Percentiles rank a stretch among this genome's conserved stretches.
These are phyloP conservation scores for Coleophoma crateriformis DNA, from an alignment of 2,329 filamentous ascomycete genomes.

Conservation along the genomic window DNA sequence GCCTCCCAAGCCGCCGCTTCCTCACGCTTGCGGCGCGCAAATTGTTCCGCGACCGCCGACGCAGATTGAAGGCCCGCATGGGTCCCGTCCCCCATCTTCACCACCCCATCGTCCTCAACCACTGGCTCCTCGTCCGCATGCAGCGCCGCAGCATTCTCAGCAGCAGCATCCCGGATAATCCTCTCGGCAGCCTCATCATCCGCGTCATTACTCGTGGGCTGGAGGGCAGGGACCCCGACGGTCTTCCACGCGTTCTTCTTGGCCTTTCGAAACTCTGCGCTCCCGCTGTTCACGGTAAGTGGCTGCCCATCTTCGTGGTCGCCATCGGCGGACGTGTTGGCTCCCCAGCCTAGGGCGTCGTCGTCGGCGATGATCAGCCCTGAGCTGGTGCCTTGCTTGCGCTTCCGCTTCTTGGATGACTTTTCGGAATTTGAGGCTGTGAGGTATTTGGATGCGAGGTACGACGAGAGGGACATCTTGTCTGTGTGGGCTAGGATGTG, in stretches of 20 bases:
- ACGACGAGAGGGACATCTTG: constrained; percentile 65
- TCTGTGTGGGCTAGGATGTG: constrained; percentile 7
- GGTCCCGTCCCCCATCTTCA: constrained; percentile 83
- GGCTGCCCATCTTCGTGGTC: constrained; percentile 46
- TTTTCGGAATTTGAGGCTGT: constrained; percentile 52
- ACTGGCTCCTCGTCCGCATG: constrained; percentile 45
- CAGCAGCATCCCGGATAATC: constrained; percentile 65
- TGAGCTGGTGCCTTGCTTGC: constrained; percentile 41
- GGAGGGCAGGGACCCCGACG: constrained; percentile 41
- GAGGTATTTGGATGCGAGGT: constrained; percentile 89
- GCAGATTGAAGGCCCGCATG: constrained; percentile 84
- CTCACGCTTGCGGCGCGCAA: constrained; percentile 59
- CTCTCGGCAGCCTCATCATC: constrained; percentile 70
- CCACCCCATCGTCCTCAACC: constrained; percentile 41
- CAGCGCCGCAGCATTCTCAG: constrained; percentile 47
- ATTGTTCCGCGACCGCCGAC: constrained; percentile 66
- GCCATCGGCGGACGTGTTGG: constrained; percentile 38
- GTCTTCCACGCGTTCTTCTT: constrained; percentile 81
- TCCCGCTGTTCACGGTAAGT: constrained; percentile 40
- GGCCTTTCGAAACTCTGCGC: constrained; percentile 61
- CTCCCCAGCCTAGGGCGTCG: constrained; percentile 37
- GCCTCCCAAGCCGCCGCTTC: constrained; percentile 49
- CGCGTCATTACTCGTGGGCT: constrained; percentile 37
- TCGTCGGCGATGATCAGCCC: constrained; percentile 63
- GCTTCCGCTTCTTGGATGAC: constrained; percentile 60